These are phyloP conservation scores for Globisporangium emineosum DNA, from an alignment of 352 stramenopile genomes.

Conservation along the genomic window DNA sequence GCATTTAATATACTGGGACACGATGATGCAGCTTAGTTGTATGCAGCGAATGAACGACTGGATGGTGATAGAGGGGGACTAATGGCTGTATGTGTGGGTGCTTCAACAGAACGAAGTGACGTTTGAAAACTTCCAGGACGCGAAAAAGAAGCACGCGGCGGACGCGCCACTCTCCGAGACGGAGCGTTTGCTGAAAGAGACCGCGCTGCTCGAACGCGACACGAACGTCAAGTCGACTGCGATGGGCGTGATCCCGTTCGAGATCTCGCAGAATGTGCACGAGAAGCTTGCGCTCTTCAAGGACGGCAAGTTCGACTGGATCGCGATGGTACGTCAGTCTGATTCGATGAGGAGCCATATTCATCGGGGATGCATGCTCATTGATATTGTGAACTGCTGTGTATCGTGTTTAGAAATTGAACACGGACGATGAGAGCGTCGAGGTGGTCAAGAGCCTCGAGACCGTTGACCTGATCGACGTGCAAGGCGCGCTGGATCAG, in stretches of 20 bases:
- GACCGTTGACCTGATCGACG: conserved; percentile 62
- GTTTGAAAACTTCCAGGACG: conserved; percentile 70
- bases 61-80: not conserved
- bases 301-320: conserved; percentile 85
- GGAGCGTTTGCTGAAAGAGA: conserved; percentile 80
- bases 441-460: conserved; percentile 80
- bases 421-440: conserved; percentile 69
- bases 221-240: conserved; percentile 86
- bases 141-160: conserved; percentile 60
- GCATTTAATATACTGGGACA: not conserved
- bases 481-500: conserved; percentile 52
- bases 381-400: too few relatives aligned
- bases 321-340: conserved; percentile 64
- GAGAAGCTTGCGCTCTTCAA: conserved; percentile 76
- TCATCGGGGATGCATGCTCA: too few relatives aligned
- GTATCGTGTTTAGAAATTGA: conserved; percentile 55
- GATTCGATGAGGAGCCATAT: too few relatives aligned
- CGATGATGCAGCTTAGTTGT: not conserved
- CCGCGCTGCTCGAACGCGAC: conserved; percentile 72
- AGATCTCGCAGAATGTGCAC: conserved; percentile 75
- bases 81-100: not conserved
- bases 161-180: conserved; percentile 85
- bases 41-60: not conserved
- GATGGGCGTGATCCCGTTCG: conserved; percentile 88
- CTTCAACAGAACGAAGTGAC: conserved; percentile 62